Base-by-base conservation (phyloP, 805 yeast species). In the Kazachstania bromeliacearum region DNA sequence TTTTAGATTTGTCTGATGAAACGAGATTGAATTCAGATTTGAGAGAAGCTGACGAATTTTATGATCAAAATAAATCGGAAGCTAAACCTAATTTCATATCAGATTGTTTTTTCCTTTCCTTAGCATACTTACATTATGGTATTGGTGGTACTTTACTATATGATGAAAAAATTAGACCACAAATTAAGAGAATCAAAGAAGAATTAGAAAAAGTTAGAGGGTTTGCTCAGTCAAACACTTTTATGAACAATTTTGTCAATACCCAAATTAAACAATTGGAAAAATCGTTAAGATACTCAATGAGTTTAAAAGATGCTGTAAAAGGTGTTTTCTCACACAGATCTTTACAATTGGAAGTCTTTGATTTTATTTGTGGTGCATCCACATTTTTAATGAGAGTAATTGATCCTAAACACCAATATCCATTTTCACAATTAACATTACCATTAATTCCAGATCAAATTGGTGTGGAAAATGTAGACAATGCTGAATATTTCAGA, bases 51-150 rank as follows among this genome's bases (percentile, higher is more conserved):
- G 68, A 69, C 33, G 75, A 72, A 34, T 75, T 71, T 47, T 74
- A 72, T 49, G 59, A 67, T 5, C 48, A 59, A 2, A 55, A 61
- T 25, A 62, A 60, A 28, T 55, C 64, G 9, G 52, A 57, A n/a
- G 59, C 46, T 2, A 53, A 57, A 42, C 55, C 70, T 20, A 89
- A 92, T 50, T 92, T 92, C 55, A 85, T 92, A n/a, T 77, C 95
- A 7, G 92, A 89, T 46, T 80, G 94, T 50, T 92, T 87, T 58
- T 92, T 70, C 51, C 56, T 92, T 38, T 75, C 88, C 5, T 65
- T 81, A 35, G 77, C 94, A 0, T 87, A 80, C 55, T 59, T 85
- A 33, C 88, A 89, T 46, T 92, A 82, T 60, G 98, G 97, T 29
- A 64, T 85, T 28, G 94, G 94, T 17, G 97, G 96, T 34, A 61